Evolutionary conservation across 2,329 filamentous ascomycete genomes (phyloP), one percentile per base, ranked within the genome.

Genomic region (Neonectria hederae): DNA sequence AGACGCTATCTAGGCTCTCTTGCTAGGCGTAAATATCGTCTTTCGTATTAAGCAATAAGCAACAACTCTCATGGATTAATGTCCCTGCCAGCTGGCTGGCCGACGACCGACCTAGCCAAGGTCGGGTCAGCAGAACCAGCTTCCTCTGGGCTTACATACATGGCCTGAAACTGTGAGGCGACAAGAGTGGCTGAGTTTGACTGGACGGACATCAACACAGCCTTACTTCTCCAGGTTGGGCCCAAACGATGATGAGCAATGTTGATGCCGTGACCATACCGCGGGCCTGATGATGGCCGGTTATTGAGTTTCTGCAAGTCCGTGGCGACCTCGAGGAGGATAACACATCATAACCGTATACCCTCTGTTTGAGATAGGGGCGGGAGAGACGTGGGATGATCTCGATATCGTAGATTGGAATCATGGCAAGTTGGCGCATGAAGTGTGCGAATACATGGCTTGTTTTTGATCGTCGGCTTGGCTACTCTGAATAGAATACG

Each of bases 161-260:
- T 62, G 65, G 42, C 55, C 57, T 68, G 46, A 55, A 59, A 58
- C 43, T 62, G 54, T 64, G 54, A 49, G 52, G 59, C 59, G 54
- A 59, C 48, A 22, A 49, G 59, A 60, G 19, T 38, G 60, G 62
- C 62, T 66, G 67, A 61, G 64, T 42, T 43, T 62, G 54, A 38
- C 38, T 14, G 38, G 52, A 32, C 13, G 30, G 63, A 42, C 38
- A 60, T 58, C 26, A 32, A 57, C 10, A 30, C 40, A 26, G 28
- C 32, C 56, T 60, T 49, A 56, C 19, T n/a, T n/a, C 2, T 19
- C 17, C 53, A 28, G 26, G 48, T 72, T 71, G 65, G 71, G 59
- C 63, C 59, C 62, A 62, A 67, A 68, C 53, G 62, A 53, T 7
- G 54, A 49, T 64, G 60, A 45, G 61, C 48, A 48, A 53, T 56